phyloP scores from a whole-genome alignment of 148 eudicot genomes.

The Camellia lanceoleosa region DNA sequence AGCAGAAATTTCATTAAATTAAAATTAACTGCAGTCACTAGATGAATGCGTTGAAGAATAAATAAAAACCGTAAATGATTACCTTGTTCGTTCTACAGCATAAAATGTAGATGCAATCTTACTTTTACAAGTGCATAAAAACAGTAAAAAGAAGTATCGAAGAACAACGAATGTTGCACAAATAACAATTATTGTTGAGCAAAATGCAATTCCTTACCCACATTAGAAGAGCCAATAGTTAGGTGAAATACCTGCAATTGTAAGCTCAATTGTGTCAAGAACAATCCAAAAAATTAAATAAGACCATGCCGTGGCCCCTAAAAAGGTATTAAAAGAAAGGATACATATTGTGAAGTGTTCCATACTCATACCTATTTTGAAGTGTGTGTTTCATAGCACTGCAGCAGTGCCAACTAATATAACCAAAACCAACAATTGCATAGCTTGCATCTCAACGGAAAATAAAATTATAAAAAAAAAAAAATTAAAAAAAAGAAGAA shows the following conservation, averaged over 20 bases:
- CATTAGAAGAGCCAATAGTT: conserved; percentile 70
- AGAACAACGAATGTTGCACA: not conserved
- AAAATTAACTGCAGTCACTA: not conserved
- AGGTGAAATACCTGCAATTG: conserved; percentile 79
- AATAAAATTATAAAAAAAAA: too few species aligned
- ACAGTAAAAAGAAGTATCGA: not conserved
- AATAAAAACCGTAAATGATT: not conserved
- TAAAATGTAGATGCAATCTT: not conserved
- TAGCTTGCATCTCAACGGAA: too few species aligned
- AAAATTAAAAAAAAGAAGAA: too few species aligned
- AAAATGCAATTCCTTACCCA: conserved; percentile 32
- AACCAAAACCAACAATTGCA: too few species aligned
- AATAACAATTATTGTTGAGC: not conserved
- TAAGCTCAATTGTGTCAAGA: conserved; percentile 22
- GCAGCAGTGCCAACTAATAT: too few species aligned
- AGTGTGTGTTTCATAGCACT: too few species aligned
- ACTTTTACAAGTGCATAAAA: conserved; percentile 3
- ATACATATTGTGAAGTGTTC: too few species aligned
- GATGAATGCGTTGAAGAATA: not conserved
- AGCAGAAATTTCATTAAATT: not conserved
- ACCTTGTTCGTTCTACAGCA: not conserved
- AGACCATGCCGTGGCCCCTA: too few species aligned
- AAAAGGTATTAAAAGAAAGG: too few species aligned
- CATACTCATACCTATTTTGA: too few species aligned
- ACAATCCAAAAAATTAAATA: not conserved